A percentile compares a stretch with the other conserved stretches of the same genome.
Conservation (phyloP, 2,329 filamentous ascomycete species). For the Diaporthe humulicola region DNA sequence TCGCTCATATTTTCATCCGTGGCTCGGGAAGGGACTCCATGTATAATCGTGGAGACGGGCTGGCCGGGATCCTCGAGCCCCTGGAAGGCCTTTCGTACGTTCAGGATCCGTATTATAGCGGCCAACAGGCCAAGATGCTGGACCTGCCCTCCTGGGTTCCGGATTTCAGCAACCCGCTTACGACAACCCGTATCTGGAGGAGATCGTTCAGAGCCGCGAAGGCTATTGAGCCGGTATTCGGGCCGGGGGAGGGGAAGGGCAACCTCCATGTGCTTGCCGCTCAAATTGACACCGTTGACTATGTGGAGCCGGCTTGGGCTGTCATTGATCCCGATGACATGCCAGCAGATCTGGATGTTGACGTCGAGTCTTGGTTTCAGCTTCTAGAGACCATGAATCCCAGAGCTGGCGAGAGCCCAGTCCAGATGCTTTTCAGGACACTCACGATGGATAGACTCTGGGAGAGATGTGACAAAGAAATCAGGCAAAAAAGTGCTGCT, state of each 20-base stretch:
- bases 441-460: slow-evolving; percentile 9
- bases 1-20: slow-evolving; percentile 25
- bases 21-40: slow-evolving; percentile 20
- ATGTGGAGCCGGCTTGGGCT: slow-evolving; percentile 21
- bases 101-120: slow-evolving; percentile 30
- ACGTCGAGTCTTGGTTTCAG: slow-evolving; percentile 28
- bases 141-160: slow-evolving; percentile 21
- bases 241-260: not conserved
- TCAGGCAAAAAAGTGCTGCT: not conserved
- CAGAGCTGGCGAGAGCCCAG: slow-evolving; percentile 11
- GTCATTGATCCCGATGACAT: slow-evolving; percentile 19
- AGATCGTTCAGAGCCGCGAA: slow-evolving; percentile 17
- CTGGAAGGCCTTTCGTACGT: slow-evolving; percentile 31
- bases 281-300: slow-evolving; percentile 20
- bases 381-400: slow-evolving; percentile 15
- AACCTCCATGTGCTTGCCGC: slow-evolving; percentile 19
- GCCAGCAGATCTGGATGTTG: slow-evolving; percentile 21
- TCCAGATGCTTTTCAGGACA: slow-evolving; percentile 31
- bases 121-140: slow-evolving; percentile 29
- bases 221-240: slow-evolving; percentile 8
- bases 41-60: not conserved
- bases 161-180: slow-evolving; percentile 27
- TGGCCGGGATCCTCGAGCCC: slow-evolving; percentile 26
- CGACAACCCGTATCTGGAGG: slow-evolving; percentile 17
- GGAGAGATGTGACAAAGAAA: not conserved